phyloP scores from a whole-genome alignment of 805 yeast genomes.

The Candida nanaspora region DNA sequence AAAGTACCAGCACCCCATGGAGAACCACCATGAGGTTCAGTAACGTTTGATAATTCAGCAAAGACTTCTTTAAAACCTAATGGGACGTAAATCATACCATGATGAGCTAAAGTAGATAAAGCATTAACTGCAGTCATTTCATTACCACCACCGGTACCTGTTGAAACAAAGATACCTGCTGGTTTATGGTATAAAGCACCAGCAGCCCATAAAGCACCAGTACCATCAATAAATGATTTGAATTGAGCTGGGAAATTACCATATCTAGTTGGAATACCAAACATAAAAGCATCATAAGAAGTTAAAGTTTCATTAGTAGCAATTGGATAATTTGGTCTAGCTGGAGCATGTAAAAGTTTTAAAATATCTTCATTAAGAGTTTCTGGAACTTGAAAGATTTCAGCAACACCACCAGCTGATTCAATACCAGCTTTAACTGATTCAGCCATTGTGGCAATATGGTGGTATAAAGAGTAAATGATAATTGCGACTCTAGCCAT shows the following conservation, averaged over 20 bases:
- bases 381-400: slow-evolving; percentile 74
- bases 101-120: slow-evolving; percentile 58
- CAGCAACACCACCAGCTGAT: slow-evolving; percentile 62
- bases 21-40: slow-evolving; percentile 73
- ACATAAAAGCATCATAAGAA: slow-evolving; percentile 64
- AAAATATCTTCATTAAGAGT: slow-evolving; percentile 63
- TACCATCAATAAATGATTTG: slow-evolving; percentile 67
- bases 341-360: slow-evolving; percentile 56
- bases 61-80: slow-evolving; percentile 62
- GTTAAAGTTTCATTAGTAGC: slow-evolving; percentile 50
- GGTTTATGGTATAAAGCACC: slow-evolving; percentile 69
- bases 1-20: slow-evolving; percentile 85
- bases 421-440: slow-evolving; percentile 63
- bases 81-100: slow-evolving; percentile 73
- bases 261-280: slow-evolving; percentile 77
- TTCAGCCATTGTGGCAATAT: slow-evolving; percentile 62
- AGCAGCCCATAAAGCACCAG: slow-evolving; percentile 70
- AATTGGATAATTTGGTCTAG: slow-evolving; percentile 48
- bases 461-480: slow-evolving; percentile 79
- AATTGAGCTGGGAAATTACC: slow-evolving; percentile 75
- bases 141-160: slow-evolving; percentile 73
- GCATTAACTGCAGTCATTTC: slow-evolving; percentile 60
- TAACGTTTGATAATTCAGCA: slow-evolving; percentile 45
- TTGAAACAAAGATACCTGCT: slow-evolving; percentile 64
- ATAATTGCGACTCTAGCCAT: slow-evolving; percentile 61